Evolutionary conservation across 2,329 filamentous ascomycete species (phyloP).

Genomic region (Stenocarpella maydis): DNA sequence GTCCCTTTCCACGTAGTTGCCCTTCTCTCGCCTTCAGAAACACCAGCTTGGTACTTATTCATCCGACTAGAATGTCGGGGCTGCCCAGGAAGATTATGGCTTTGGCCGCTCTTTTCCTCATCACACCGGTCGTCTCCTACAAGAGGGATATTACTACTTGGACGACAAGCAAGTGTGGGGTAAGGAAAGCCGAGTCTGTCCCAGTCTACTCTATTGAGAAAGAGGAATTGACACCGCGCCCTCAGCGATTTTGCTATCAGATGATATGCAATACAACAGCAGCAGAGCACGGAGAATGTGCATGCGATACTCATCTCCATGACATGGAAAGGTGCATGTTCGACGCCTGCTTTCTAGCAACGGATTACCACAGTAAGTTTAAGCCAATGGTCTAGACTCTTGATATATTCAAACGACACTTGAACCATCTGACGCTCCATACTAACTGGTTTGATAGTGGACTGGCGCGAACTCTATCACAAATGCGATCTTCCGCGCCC

Average conservation of each 20-base stretch:
- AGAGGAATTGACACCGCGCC: not conserved
- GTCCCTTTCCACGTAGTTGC: too few relatives aligned
- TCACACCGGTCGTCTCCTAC: not conserved
- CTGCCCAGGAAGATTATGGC: not conserved
- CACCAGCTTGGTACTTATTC: not conserved
- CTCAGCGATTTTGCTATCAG: constrained; percentile 18
- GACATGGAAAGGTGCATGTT: constrained; percentile 1
- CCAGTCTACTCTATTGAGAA: too few relatives aligned
- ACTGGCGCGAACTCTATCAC: constrained; percentile 18
- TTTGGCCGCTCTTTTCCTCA: not conserved
- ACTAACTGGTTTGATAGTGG: not conserved
- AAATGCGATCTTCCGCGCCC: constrained; percentile 23
- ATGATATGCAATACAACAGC: constrained; percentile 27
- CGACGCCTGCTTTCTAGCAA: not conserved
- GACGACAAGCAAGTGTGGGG: constrained; percentile 15
- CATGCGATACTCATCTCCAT: not conserved
- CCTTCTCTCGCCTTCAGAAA: too few relatives aligned
- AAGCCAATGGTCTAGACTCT: not conserved
- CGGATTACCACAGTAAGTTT: constrained; percentile 12
- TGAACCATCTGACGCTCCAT: not conserved
- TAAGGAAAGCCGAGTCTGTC: not conserved
- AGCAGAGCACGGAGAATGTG: constrained; percentile 16
- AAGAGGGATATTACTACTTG: constrained; percentile 13
- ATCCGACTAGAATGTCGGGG: not conserved
- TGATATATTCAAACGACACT: not conserved